phyloP scores from a whole-genome alignment of 2,329 filamentous ascomycete species.

The Westerdykella ornata region DNA sequence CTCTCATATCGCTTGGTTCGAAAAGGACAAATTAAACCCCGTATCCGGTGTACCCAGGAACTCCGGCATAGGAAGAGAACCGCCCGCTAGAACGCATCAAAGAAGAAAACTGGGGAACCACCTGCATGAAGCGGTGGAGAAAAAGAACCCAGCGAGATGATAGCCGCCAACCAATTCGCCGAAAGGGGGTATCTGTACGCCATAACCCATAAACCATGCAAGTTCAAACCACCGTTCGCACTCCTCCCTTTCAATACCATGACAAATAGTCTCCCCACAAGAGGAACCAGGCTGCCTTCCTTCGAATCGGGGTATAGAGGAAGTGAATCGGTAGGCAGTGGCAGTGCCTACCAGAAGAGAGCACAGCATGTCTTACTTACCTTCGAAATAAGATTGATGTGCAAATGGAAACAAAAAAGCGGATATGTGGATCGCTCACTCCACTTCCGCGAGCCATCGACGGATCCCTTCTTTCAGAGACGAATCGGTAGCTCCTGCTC shows the following conservation, averaged over 20 bases:
- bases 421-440: conserved; percentile 11
- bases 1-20: no score
- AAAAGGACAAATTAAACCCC: no score
- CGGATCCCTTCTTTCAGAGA: conserved; percentile 53
- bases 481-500: conserved; percentile 34
- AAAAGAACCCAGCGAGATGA: neutral
- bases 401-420: neutral
- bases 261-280: no score
- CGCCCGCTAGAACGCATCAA: neutral
- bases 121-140: neutral
- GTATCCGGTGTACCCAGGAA: no score
- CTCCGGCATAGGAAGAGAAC: neutral
- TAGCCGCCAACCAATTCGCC: no score
- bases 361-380: neutral
- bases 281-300: no score
- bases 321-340: neutral
- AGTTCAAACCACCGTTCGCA: no score
- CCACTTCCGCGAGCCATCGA: conserved; percentile 45
- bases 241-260: no score
- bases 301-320: no score
- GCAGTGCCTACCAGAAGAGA: neutral
- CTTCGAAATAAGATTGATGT: neutral
- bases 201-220: no score
- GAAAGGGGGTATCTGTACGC: no score
- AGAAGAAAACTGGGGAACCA: neutral